Evolutionary conservation across 2,329 filamentous ascomycete species (phyloP).

Genomic region (Allantophomopsis lycopodina): DNA sequence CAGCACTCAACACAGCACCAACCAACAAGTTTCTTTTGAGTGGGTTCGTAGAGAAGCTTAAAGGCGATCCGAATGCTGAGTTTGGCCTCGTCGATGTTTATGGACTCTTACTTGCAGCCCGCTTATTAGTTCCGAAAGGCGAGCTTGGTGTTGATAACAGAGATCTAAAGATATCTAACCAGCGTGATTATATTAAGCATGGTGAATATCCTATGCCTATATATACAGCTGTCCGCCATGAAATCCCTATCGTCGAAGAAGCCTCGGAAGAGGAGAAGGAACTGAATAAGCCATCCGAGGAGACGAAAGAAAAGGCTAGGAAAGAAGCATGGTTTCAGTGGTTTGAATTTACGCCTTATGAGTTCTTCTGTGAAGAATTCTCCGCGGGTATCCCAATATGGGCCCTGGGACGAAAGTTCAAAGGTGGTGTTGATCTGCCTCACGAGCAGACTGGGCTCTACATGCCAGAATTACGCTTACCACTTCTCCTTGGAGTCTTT

Average conservation of each 20-base stretch:
- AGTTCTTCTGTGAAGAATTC: constrained; percentile 91
- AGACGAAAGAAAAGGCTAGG: constrained; percentile 34
- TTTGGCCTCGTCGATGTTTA: constrained; percentile 93
- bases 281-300: constrained; percentile 24
- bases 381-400: constrained; percentile 87
- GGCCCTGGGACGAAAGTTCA: constrained; percentile 76
- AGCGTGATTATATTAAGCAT: constrained; percentile 59
- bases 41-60: constrained; percentile 83
- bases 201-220: constrained; percentile 83
- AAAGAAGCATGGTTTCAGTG: constrained; percentile 90
- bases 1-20: constrained; percentile 71
- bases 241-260: constrained; percentile 60
- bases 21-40: constrained; percentile 87
- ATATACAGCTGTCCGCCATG: constrained; percentile 89
- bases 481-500: constrained; percentile 85
- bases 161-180: constrained; percentile 87
- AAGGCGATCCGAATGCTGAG: constrained; percentile 63
- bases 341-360: constrained; percentile 92
- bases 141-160: constrained; percentile 62
- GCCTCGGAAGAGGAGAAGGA: constrained; percentile 21
- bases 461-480: constrained; percentile 72
- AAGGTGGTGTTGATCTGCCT: constrained; percentile 52
- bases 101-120: constrained; percentile 70
- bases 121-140: constrained; percentile 75
- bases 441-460: constrained; percentile 53